These are phyloP conservation scores for Obelidium mucronatum DNA, from an alignment of 192 early-diverging fungal species.

Conservation along the genomic window DNA sequence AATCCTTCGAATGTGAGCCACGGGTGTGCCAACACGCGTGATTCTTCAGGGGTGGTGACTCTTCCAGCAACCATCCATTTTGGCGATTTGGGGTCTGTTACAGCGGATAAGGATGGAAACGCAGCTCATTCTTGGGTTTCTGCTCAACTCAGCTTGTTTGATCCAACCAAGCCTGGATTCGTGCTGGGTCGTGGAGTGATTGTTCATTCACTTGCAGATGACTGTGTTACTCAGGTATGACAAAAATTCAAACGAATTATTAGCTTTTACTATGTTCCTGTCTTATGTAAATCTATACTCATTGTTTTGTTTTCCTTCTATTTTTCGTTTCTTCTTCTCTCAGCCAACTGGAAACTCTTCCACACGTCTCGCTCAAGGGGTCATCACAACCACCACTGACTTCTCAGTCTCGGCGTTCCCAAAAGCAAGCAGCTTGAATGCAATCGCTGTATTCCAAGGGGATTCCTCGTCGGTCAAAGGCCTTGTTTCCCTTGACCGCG, in stretches of 20 bases:
- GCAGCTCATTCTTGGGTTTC: not conserved
- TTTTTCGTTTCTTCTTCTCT: not conserved
- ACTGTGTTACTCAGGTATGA: conserved; percentile 38
- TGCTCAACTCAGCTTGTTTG: not conserved
- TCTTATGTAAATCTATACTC: not conserved
- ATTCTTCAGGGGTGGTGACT: not conserved
- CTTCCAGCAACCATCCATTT: conserved; percentile 16
- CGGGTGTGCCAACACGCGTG: conserved; percentile 17
- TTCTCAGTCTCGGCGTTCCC: no score
- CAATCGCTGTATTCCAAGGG: no score
- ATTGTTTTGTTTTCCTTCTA: not conserved
- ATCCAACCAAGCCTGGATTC: not conserved
- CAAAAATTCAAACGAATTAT: no score
- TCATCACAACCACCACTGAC: no score
- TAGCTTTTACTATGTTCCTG: no score
- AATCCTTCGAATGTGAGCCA: conserved; percentile 40
- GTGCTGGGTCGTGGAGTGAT: conserved; percentile 39
- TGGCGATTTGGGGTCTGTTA: conserved; percentile 45
- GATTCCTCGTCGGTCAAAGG: no score
- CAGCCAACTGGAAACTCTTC: conserved; percentile 43
- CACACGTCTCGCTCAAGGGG: conserved; percentile 37
- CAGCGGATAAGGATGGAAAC: conserved; percentile 12
- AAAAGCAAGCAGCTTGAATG: no score
- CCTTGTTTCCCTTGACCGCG: no score
- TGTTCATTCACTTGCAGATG: conserved; percentile 40